These are phyloP conservation scores for Asterochloris sp. DNA, from an alignment of 139 green algal species.

Conservation along the genomic window DNA sequence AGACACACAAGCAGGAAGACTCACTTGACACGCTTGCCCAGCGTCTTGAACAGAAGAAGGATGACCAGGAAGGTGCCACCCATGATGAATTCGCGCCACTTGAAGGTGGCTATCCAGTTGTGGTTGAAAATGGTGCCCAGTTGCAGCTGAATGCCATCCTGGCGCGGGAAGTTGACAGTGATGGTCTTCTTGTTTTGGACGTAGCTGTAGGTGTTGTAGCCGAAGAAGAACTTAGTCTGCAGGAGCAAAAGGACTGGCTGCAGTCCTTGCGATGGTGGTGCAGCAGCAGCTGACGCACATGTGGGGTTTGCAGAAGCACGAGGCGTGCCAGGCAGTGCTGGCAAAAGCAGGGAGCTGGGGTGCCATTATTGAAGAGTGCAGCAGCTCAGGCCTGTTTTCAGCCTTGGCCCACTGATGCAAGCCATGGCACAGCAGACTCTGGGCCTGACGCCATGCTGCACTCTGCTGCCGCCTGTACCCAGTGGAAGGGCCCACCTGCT, in stretches of 20 bases:
- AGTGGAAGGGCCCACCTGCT: constrained; percentile 32
- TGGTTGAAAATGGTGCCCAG: constrained; percentile 30
- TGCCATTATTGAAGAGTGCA: too few species aligned
- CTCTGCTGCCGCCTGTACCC: too few species aligned
- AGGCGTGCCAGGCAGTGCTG: too few species aligned
- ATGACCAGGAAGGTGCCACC: constrained; percentile 45
- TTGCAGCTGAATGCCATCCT: constrained; percentile 28
- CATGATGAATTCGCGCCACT: constrained; percentile 50
- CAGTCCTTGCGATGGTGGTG: too few species aligned
- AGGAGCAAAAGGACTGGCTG: too few species aligned
- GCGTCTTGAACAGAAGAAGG: constrained; percentile 44
- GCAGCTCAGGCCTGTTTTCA: too few species aligned
- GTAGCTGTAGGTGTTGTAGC: constrained; percentile 18
- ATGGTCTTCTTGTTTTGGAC: background rate
- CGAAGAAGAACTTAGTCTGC: constrained; percentile 50
- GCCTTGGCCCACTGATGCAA: too few species aligned
- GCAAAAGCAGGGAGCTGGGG: too few species aligned
- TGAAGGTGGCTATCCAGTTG: constrained; percentile 25
- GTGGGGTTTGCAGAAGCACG: too few species aligned
- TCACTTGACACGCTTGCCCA: constrained; percentile 49
- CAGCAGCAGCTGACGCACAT: too few species aligned
- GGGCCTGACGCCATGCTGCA: too few species aligned
- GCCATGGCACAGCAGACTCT: too few species aligned
- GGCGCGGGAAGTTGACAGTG: constrained; percentile 34
- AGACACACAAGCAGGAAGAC: background rate